Percentiles rank a stretch among this genome's conserved stretches.
Evolutionary conservation across 2,329 filamentous ascomycete genomes (phyloP).

Genomic region (Bertia moriformis): DNA sequence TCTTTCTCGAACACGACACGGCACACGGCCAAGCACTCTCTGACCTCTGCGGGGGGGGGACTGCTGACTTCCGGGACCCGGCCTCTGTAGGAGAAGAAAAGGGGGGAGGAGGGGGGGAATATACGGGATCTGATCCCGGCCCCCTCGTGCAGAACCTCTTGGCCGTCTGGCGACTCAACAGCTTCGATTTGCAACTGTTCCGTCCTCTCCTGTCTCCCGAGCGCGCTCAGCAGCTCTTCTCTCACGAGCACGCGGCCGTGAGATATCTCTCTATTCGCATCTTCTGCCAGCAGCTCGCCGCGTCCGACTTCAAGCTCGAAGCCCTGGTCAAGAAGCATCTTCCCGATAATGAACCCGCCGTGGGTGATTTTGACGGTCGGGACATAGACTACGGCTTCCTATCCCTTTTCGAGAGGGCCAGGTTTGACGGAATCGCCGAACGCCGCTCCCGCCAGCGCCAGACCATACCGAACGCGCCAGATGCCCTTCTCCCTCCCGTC

Average conservation of each 20-base stretch:
- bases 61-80: conserved; percentile 8
- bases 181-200: conserved; percentile 57
- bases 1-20: conserved; percentile 45
- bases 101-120: conserved; percentile 9
- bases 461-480: too few species aligned
- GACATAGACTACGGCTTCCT: conserved; percentile 67
- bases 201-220: conserved; percentile 47
- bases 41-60: conserved; percentile 13
- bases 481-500: conserved; percentile 3
- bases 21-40: conserved; percentile 2
- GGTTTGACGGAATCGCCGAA: conserved; percentile 28
- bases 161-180: conserved; percentile 65
- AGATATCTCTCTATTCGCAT: conserved; percentile 72
- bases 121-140: too few species aligned
- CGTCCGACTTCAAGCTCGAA: conserved; percentile 67
- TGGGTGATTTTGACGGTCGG: conserved; percentile 65
- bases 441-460: conserved; percentile 13
- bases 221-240: conserved; percentile 56
- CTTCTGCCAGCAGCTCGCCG: conserved; percentile 65
- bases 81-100: not conserved
- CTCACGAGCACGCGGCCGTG: conserved; percentile 40
- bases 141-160: conserved; percentile 34
- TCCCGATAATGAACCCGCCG: conserved; percentile 33
- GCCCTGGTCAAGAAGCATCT: conserved; percentile 55
- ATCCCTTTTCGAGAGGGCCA: conserved; percentile 39